Percentiles rank a stretch among this genome's conserved stretches.
Evolutionary conservation across 1,139 yeast species (phyloP).

Genomic region (Taiozyma sp.): DNA sequence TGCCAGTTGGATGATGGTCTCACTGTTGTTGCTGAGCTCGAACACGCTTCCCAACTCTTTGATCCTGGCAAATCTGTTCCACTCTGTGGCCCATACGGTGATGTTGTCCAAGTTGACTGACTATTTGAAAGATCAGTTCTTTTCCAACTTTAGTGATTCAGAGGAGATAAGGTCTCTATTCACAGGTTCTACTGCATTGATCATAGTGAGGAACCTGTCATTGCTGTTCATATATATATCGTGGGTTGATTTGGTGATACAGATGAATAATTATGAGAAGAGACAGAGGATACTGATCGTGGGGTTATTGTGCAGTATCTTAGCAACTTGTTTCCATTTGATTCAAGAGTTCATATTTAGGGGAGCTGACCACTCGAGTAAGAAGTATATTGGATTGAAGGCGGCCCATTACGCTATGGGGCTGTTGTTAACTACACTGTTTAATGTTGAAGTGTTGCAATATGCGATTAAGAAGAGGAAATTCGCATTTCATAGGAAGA

Average conservation of each 20-base stretch:
- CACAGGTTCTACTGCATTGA: conserved; percentile 29
- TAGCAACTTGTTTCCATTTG: conserved; percentile 8
- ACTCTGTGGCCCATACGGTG: conserved; percentile 41
- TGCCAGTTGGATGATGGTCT: conserved; percentile 50
- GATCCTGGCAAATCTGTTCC: conserved; percentile 41
- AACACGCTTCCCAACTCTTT: conserved; percentile 46
- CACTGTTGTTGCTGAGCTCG: conserved; percentile 42
- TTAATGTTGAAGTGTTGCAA: conserved; percentile 10
- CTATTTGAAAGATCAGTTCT: conserved; percentile 34
- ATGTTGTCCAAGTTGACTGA: conserved; percentile 35
- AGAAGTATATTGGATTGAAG: conserved; percentile 6
- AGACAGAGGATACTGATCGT: conserved; percentile 19
- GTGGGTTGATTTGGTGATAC: conserved; percentile 32
- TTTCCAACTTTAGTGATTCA: conserved; percentile 35
- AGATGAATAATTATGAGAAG: conserved; percentile 16
- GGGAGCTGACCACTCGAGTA: neutral
- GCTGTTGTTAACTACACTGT: conserved; percentile 15
- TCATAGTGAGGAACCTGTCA: conserved; percentile 31
- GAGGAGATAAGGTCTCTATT: conserved; percentile 31
- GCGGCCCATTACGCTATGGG: conserved; percentile 16
- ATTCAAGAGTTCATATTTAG: conserved; percentile 7
- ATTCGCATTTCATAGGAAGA: conserved; percentile 32
- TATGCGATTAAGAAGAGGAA: conserved; percentile 23
- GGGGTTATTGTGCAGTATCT: conserved; percentile 8
- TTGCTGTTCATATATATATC: conserved; percentile 36